Percentiles rank a stretch among this genome's conserved stretches.
Conservation (phyloP, 371 early-diverging fungal species). For the Mucor saturninus region DNA sequence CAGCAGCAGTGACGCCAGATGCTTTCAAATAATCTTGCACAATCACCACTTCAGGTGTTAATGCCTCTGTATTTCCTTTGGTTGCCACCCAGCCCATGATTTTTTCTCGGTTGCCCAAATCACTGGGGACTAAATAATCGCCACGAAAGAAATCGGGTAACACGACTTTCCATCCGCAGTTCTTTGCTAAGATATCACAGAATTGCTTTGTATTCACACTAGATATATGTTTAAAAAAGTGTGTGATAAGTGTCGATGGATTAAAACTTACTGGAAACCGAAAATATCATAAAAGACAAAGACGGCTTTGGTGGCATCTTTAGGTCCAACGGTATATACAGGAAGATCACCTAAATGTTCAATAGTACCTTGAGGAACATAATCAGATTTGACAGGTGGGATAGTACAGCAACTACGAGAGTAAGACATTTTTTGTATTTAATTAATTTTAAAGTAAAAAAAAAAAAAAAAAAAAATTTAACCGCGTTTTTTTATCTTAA, state of each 20-base stretch:
- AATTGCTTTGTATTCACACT: constrained; percentile 64
- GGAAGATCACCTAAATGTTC: constrained; percentile 48
- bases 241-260: not conserved
- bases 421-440: constrained; percentile 48
- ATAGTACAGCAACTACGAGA: constrained; percentile 66
- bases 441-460: no score
- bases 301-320: constrained; percentile 53
- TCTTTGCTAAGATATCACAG: constrained; percentile 64
- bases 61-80: constrained; percentile 45
- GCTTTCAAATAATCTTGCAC: constrained; percentile 44
- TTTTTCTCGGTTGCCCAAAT: constrained; percentile 22
- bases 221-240: not conserved
- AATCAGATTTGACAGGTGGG: constrained; percentile 64
- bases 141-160: constrained; percentile 73
- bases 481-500: no score
- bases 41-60: constrained; percentile 37
- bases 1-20: constrained; percentile 48
- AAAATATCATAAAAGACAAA: constrained; percentile 56
- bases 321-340: constrained; percentile 45
- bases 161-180: constrained; percentile 63
- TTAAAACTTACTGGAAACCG: constrained; percentile 39
- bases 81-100: constrained; percentile 41
- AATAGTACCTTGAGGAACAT: constrained; percentile 58
- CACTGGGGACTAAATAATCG: constrained; percentile 36
- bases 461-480: no score